Base-by-base conservation (phyloP, 345 rosid species). In the Murraya koenigii region DNA sequence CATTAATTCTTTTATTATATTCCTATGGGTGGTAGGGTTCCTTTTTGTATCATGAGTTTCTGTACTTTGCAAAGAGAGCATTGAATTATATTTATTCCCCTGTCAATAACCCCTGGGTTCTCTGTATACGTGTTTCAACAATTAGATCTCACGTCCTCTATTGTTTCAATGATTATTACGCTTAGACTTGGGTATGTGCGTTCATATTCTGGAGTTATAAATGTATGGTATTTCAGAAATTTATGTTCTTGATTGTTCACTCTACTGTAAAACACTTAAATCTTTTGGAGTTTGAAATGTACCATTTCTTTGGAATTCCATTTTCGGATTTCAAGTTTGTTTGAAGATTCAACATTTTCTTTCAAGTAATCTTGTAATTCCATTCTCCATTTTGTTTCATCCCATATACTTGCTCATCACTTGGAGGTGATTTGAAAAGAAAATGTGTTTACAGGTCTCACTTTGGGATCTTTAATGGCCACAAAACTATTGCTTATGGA, bases 1-100 rank as follows among this genome's bases (percentile, higher is more conserved):
- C 66, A 77, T 75, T 78, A 71, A 86, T 86, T 86, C 89, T 80
- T 86, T 86, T 75, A 86, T 84, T 86, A 77, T 36, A 80, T 75
- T 77, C 75, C 61, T 2, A 1, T 68, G 78, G 55, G 55, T 7
- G 72, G 54, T 70, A 28, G 52, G 13, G 59, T 67, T 38, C 22
- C 61, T 60, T 28, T 61, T 66, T 62, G 17, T 75, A 72, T 64
- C 61, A 28, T 39, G 65, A 32, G 8, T 80, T 25, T 70, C 49
- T 66, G 52, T 69, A 36, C 60, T 69, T 70, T 75, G 64, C 72
- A 56, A 56, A 49, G 73, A 54, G 77, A 60, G 78, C 72, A 66
- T 81, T 49, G 77, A 47, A 54, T 39, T 54, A 58, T 74, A 77
- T 71, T 82, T 75, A 75, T 78, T 70, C 72, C 81, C 77, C 26